Conservation (phyloP, 176 grass and related monocot genomes). For the Cenchrus purpureus region DNA sequence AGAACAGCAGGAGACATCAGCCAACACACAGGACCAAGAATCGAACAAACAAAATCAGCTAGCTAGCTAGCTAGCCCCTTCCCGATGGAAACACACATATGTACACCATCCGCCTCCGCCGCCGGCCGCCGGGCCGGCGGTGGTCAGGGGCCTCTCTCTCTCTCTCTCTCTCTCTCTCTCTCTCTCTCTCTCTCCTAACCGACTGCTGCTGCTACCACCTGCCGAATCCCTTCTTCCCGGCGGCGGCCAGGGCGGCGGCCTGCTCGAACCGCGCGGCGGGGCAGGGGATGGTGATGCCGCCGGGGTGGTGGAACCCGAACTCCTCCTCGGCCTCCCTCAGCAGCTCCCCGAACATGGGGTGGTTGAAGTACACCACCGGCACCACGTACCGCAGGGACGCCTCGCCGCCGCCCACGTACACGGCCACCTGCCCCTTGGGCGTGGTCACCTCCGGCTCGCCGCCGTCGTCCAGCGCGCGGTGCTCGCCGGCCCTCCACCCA, state of each 20-base stretch:
- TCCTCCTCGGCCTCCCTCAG: constrained; percentile 87
- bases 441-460: constrained; percentile 21
- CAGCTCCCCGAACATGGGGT: constrained; percentile 88
- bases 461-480: neutral
- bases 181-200: neutral
- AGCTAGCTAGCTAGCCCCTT: neutral
- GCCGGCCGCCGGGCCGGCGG: neutral
- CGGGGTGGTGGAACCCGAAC: constrained; percentile 91
- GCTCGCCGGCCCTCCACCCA: constrained; percentile 15
- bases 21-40: neutral
- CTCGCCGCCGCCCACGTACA: constrained; percentile 68
- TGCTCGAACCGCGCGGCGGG: constrained; percentile 74
- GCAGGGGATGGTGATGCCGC: constrained; percentile 96
- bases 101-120: constrained; percentile 41
- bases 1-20: neutral
- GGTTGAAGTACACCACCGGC: constrained; percentile 94
- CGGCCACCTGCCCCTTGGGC: constrained; percentile 91
- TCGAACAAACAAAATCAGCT: constrained; percentile 28
- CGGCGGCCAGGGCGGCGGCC: constrained; percentile 56
- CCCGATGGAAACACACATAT: constrained; percentile 37
- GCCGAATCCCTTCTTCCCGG: constrained; percentile 47
- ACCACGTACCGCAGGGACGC: constrained; percentile 72
- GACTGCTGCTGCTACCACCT: constrained; percentile 41
- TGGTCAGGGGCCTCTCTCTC: neutral
- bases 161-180: neutral